Conservation (phyloP, 1,284 basidiomycete genomes). For the Rhodotorula sp. region DNA sequence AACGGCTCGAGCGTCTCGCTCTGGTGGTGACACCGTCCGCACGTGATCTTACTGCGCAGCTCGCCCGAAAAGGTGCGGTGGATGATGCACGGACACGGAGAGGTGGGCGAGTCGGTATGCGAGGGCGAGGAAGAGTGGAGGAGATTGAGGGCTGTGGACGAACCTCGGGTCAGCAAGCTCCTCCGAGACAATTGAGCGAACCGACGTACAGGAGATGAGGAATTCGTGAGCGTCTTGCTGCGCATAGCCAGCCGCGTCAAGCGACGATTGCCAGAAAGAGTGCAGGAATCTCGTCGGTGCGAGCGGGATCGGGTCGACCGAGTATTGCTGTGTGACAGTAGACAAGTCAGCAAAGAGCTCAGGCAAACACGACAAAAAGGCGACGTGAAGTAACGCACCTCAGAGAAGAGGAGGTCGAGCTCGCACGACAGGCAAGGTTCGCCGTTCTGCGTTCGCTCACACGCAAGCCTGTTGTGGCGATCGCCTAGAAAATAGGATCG, state of each 20-base stretch:
- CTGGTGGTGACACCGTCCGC: slow-evolving; percentile 69
- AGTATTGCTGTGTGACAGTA: slow-evolving; percentile 62
- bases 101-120: slow-evolving; percentile 34
- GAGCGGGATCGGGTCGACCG: slow-evolving; percentile 66
- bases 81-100: slow-evolving; percentile 79
- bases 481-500: slow-evolving; percentile 89
- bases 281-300: slow-evolving; percentile 83
- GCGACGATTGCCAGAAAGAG: slow-evolving; percentile 80
- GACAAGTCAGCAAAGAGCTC: background rate
- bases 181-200: slow-evolving; percentile 66
- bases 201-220: slow-evolving; percentile 44
- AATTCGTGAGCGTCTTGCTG: slow-evolving; percentile 91
- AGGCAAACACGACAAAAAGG: background rate
- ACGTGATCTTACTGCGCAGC: slow-evolving; percentile 85
- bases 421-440: slow-evolving; percentile 86
- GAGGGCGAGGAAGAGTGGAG: slow-evolving; percentile 29
- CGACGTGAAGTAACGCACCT: slow-evolving; percentile 57
- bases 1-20: slow-evolving; percentile 84
- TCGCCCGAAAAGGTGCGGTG: slow-evolving; percentile 87
- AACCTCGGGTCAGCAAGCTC: slow-evolving; percentile 67
- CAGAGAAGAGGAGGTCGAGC: slow-evolving; percentile 86
- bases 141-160: slow-evolving; percentile 59
- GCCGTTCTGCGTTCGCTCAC: slow-evolving; percentile 52
- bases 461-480: slow-evolving; percentile 70
- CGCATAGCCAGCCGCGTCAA: slow-evolving; percentile 82